Evolutionary conservation across 805 yeast species (phyloP).

Genomic region (Hanseniaspora occidentalis): DNA sequence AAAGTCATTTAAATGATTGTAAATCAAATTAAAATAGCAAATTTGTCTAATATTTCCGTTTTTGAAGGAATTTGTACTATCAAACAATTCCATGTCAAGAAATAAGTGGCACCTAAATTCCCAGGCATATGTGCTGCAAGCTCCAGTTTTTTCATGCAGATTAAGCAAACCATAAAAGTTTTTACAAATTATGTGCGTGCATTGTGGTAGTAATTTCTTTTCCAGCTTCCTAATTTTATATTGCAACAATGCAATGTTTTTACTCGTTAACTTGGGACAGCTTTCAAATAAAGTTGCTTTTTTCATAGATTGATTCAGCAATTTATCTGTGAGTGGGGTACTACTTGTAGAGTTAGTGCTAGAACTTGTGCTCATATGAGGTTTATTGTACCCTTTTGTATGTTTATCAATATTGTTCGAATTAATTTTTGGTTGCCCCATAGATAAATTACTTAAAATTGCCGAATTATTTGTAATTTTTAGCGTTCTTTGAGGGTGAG

Average conservation of each 20-base stretch:
- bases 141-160: background rate
- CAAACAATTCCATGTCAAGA: conserved; percentile 23
- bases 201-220: conserved; percentile 15
- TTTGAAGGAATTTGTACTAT: conserved; percentile 5
- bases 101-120: conserved; percentile 12
- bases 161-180: background rate
- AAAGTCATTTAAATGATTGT: conserved; percentile 6
- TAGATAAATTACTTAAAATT: background rate
- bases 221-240: conserved; percentile 7
- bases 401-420: no score
- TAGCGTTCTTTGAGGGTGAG: background rate
- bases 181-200: conserved; percentile 1
- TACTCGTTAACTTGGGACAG: no score
- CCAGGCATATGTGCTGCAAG: conserved; percentile 15
- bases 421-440: no score
- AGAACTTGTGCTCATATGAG: no score
- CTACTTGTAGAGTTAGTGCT: background rate
- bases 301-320: no score
- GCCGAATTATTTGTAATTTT: background rate
- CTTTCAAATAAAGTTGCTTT: no score
- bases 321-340: background rate
- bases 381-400: no score
- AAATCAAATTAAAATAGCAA: conserved; percentile 18
- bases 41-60: conserved; percentile 17
- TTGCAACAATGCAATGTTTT: conserved; percentile 6